A percentile compares a stretch with the other conserved stretches of the same genome.
phyloP scores from a whole-genome alignment of 78 protist species.

The Diacronema lutheri region DNA sequence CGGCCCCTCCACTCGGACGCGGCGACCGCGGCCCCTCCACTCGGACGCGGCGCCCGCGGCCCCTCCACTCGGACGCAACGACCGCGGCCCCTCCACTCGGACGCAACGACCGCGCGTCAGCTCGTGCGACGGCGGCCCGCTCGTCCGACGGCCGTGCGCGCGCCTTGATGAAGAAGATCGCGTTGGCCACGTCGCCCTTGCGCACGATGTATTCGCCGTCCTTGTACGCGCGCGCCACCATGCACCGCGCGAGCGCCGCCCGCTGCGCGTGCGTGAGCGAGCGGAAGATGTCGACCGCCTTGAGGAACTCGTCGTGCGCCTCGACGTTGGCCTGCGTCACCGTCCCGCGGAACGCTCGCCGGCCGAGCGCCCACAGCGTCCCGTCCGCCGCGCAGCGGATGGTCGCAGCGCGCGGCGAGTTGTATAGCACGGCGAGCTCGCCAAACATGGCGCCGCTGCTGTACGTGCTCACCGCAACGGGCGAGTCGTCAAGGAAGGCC shows the following conservation, averaged over 20 bases:
- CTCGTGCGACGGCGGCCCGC: not conserved
- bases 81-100: not conserved
- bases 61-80: not conserved
- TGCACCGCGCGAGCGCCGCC: not conserved
- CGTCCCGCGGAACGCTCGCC: not conserved
- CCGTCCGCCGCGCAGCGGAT: not conserved
- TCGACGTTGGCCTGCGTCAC: not conserved
- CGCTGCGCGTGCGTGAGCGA: not conserved
- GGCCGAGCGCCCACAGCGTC: not conserved
- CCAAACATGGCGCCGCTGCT: not conserved
- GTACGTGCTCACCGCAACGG: not conserved
- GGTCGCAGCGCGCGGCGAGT: conserved; percentile 39
- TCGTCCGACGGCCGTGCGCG: not conserved
- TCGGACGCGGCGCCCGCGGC: too few relatives aligned
- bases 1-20: too few relatives aligned
- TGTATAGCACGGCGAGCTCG: conserved; percentile 30
- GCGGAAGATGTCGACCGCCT: not conserved
- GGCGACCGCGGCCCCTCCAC: too few relatives aligned
- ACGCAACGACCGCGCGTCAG: too few relatives aligned
- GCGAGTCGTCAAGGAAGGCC: not conserved
- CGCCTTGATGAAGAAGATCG: not conserved
- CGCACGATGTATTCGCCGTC: not conserved
- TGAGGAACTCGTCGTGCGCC: not conserved
- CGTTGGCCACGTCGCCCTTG: not conserved
- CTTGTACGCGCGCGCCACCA: not conserved